A percentile compares a stretch with the other conserved stretches of the same genome.
These are phyloP conservation scores for Diplodia seriata DNA, from an alignment of 2,329 filamentous ascomycete genomes.

Conservation along the genomic window DNA sequence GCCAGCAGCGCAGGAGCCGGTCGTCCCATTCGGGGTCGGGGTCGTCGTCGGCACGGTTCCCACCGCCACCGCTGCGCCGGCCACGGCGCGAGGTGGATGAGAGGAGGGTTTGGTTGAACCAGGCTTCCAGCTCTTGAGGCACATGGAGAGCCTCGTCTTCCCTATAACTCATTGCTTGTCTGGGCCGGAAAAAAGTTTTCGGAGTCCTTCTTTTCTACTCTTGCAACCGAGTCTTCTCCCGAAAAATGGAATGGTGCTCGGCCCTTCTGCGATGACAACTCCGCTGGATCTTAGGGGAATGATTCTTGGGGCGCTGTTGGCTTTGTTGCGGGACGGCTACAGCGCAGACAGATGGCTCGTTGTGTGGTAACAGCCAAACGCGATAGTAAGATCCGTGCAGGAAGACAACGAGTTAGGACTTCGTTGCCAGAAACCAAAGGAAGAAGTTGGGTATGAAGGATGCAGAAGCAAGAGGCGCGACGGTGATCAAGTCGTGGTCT, in stretches of 20 bases:
- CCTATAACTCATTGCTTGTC: background rate
- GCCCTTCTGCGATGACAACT: background rate
- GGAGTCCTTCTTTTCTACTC: background rate
- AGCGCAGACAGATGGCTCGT: background rate
- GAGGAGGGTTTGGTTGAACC: conserved; percentile 8
- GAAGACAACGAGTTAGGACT: background rate
- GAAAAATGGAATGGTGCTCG: background rate
- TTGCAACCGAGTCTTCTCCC: background rate
- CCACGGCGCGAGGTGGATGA: background rate
- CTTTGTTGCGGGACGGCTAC: background rate
- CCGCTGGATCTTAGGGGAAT: background rate
- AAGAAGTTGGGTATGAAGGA: background rate
- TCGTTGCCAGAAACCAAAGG: background rate
- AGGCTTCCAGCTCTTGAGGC: background rate
- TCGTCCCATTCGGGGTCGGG: conserved; percentile 28
- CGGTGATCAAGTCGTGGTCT: background rate
- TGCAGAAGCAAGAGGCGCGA: background rate
- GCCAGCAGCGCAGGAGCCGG: conserved; percentile 41
- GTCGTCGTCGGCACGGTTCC: background rate
- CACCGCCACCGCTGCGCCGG: background rate
- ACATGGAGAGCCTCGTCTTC: background rate
- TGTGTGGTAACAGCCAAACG: background rate
- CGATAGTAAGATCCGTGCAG: background rate
- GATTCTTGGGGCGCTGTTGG: background rate
- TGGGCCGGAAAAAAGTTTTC: background rate